Percentiles rank a stretch among this genome's conserved stretches.
Conservation (phyloP, 305 asterid species). For the Fraxinus greggii region DNA sequence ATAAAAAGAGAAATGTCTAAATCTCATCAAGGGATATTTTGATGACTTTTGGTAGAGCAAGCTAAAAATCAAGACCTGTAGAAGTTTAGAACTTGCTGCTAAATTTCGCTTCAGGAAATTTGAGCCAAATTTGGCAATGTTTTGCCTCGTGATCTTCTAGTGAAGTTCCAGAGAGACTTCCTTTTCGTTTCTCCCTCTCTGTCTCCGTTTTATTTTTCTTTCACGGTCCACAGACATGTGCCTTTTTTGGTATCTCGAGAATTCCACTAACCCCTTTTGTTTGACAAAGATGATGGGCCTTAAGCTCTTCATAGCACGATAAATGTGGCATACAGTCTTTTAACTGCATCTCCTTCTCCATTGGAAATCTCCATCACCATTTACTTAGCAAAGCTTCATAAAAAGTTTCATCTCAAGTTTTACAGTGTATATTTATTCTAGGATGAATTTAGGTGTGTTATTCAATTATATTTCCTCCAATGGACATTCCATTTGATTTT, state of each 20-base stretch:
- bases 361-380: not conserved
- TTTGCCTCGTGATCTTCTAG: not conserved
- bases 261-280: not conserved
- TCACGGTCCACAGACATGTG: not conserved
- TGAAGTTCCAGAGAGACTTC: not conserved
- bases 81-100: constrained; percentile 2
- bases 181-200: not conserved
- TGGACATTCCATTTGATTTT: constrained; percentile 13
- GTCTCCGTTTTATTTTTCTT: not conserved
- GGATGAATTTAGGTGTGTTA: not conserved
- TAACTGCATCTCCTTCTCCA: not conserved
- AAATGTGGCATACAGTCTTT: not conserved
- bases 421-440: not conserved
- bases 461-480: constrained; percentile 9
- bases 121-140: not conserved
- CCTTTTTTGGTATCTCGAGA: not conserved
- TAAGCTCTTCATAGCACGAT: not conserved
- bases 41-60: not conserved
- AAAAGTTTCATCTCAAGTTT: not conserved
- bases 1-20: not conserved
- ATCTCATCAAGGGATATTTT: not conserved
- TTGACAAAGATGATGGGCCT: not conserved
- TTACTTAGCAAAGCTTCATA: not conserved
- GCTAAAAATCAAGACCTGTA: not conserved
- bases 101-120: not conserved